phyloP scores from a whole-genome alignment of 441 rosid species.

The Cnidoscolus chayamansa region DNA sequence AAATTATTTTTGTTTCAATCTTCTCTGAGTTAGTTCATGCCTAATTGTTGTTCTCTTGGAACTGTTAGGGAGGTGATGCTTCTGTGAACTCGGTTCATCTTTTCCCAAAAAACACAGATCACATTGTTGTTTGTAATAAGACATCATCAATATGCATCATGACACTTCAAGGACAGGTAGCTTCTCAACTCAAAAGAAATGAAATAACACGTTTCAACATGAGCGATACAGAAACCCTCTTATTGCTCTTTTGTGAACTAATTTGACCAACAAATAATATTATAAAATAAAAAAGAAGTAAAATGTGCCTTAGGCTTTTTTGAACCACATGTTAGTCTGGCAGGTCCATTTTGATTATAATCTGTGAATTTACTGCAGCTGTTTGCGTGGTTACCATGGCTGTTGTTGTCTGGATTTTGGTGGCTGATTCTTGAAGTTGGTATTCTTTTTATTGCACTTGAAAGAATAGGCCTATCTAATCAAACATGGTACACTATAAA shows the following conservation, averaged over 20 bases:
- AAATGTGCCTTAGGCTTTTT: not conserved
- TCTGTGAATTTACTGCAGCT: not conserved
- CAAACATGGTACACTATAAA: not conserved
- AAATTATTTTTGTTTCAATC: not conserved
- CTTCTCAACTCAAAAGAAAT: slow-evolving; percentile 17
- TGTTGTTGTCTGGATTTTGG: not conserved
- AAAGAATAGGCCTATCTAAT: not conserved
- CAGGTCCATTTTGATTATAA: not conserved
- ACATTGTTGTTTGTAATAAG: slow-evolving; percentile 89
- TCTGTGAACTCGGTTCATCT: slow-evolving; percentile 96
- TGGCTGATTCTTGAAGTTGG: not conserved
- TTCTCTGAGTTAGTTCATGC: not conserved
- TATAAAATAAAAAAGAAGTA: not conserved
- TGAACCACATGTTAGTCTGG: not conserved
- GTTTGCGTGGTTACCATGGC: not conserved
- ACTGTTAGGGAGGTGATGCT: slow-evolving; percentile 87
- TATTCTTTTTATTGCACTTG: not conserved
- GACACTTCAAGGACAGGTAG: slow-evolving; percentile 99
- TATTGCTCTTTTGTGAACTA: not conserved
- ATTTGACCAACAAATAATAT: not conserved
- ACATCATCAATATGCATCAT: slow-evolving; percentile 86
- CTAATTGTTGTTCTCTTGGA: slow-evolving; percentile 22
- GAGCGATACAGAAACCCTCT: not conserved
- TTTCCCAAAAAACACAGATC: slow-evolving; percentile 88
- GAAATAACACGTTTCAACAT: not conserved